Conservation (phyloP, 148 eudicot species). For the Dianthus caryophyllus region DNA sequence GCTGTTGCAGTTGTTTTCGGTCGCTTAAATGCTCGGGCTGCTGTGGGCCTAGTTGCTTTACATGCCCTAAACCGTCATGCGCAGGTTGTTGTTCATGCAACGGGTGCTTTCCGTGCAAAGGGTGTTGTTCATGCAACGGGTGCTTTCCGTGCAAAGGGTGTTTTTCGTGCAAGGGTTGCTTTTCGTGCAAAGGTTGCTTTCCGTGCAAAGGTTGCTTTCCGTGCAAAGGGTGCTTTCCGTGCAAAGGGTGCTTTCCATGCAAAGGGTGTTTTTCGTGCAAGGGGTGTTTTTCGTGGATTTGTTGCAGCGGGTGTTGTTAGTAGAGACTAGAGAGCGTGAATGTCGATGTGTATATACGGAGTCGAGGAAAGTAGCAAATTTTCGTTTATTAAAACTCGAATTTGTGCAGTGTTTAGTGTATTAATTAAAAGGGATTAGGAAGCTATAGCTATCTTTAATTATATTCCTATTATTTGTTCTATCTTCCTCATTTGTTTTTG, state of each 20-base stretch:
- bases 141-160: constrained; percentile 7
- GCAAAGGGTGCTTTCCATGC: constrained; percentile 18
- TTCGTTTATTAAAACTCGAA: constrained; percentile 8
- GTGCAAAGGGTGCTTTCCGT: constrained; percentile 4
- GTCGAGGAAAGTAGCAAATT: constrained; percentile 16
- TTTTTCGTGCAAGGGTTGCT: constrained; percentile 28
- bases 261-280: constrained; percentile 22
- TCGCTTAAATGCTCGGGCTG: constrained; percentile 32
- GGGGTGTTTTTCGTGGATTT: constrained; percentile 28
- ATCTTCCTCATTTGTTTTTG: neutral
- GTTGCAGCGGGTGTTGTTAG: constrained; percentile 28
- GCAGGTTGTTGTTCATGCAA: neutral
- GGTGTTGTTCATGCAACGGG: constrained; percentile 27
- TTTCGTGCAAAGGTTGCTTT: constrained; percentile 14
- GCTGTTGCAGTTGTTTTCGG: constrained; percentile 35
- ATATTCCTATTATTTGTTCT: constrained; percentile 1
- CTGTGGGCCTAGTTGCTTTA: constrained; percentile 19
- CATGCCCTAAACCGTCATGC: constrained; percentile 20
- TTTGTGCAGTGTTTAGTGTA: constrained; percentile 25
- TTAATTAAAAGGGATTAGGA: constrained; percentile 1
- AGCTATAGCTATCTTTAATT: constrained; percentile 9
- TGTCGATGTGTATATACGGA: constrained; percentile 24
- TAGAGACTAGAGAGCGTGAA: neutral
- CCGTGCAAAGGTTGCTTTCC: constrained; percentile 21
- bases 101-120: constrained; percentile 5